These are phyloP conservation scores for Cryptococcus neoformans DNA, from an alignment of 1,284 basidiomycete genomes.

Conservation along the genomic window DNA sequence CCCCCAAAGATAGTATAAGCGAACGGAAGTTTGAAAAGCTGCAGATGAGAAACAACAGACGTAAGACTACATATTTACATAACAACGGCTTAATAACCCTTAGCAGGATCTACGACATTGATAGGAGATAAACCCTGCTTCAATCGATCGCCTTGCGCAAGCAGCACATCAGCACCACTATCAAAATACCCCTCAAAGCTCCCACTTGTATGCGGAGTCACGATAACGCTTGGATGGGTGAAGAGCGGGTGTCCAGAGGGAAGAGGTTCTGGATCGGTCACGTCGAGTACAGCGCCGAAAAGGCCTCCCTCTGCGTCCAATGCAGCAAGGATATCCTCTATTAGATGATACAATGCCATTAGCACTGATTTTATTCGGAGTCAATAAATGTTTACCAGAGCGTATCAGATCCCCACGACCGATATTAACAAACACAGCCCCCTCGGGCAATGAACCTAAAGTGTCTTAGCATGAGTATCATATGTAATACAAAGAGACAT, in stretches of 20 bases:
- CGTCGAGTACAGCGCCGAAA: conserved; percentile 35
- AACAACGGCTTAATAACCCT: conserved; percentile 7
- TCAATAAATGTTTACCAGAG: conserved; percentile 22
- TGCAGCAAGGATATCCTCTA: conserved; percentile 26
- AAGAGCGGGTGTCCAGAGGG: conserved; percentile 27
- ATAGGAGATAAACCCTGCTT: conserved; percentile 17
- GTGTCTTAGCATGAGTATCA: too few species aligned
- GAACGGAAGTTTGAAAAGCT: background rate
- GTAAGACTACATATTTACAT: background rate
- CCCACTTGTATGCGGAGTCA: conserved; percentile 31
- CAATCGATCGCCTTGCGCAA: conserved; percentile 34
- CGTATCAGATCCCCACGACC: conserved; percentile 42
- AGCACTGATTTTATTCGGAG: conserved; percentile 9
- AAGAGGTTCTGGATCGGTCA: conserved; percentile 43
- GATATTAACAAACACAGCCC: conserved; percentile 44
- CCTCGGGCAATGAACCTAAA: conserved; percentile 24
- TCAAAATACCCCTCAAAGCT: conserved; percentile 28
- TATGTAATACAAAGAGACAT: too few species aligned
- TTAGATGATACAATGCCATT: background rate
- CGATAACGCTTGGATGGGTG: conserved; percentile 26
- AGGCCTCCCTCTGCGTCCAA: conserved; percentile 24
- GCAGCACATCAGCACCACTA: conserved; percentile 22
- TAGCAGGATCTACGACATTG: conserved; percentile 11
- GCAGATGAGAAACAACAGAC: background rate
- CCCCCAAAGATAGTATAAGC: too few species aligned